A percentile compares a stretch with the other conserved stretches of the same genome.
Conservation (phyloP, 2,329 filamentous ascomycete genomes). For the Penicillium palitans region DNA sequence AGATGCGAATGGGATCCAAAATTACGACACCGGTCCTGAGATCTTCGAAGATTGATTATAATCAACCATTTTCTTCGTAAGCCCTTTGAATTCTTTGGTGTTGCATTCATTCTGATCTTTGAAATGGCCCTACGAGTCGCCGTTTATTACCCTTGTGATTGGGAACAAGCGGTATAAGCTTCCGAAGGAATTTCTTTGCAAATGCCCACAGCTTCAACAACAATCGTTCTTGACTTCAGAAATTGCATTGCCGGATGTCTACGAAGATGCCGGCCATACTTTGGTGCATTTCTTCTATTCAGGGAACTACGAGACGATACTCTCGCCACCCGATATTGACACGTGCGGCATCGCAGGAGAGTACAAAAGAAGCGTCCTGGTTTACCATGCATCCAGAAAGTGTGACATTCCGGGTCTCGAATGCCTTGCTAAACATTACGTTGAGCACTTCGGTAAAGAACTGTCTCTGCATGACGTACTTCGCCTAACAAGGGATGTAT, state of each 20-base stretch:
- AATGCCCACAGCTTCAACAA: neutral
- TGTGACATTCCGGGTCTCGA: slow-evolving; percentile 12
- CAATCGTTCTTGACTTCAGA: neutral
- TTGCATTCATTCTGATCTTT: neutral
- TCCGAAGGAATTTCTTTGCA: neutral
- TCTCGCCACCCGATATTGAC: neutral
- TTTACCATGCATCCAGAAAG: slow-evolving; percentile 20
- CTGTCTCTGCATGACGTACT: slow-evolving; percentile 11
- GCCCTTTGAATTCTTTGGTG: no score
- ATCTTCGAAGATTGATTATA: no score
- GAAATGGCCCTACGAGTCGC: neutral
- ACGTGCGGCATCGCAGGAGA: slow-evolving; percentile 6
- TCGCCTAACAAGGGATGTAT: slow-evolving; percentile 2
- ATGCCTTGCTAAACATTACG: slow-evolving; percentile 7
- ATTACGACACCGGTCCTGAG: no score
- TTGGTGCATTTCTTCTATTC: slow-evolving; percentile 22
- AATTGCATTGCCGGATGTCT: slow-evolving; percentile 24
- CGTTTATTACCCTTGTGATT: neutral
- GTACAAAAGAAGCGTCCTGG: slow-evolving; percentile 16
- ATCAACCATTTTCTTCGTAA: no score
- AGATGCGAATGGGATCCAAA: no score
- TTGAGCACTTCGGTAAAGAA: slow-evolving; percentile 14
- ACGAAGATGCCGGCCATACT: slow-evolving; percentile 20
- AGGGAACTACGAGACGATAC: slow-evolving; percentile 17
- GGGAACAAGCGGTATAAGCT: slow-evolving; percentile 1